phyloP scores from a whole-genome alignment of 805 yeast species.

The Suhomyces pyralidae region DNA sequence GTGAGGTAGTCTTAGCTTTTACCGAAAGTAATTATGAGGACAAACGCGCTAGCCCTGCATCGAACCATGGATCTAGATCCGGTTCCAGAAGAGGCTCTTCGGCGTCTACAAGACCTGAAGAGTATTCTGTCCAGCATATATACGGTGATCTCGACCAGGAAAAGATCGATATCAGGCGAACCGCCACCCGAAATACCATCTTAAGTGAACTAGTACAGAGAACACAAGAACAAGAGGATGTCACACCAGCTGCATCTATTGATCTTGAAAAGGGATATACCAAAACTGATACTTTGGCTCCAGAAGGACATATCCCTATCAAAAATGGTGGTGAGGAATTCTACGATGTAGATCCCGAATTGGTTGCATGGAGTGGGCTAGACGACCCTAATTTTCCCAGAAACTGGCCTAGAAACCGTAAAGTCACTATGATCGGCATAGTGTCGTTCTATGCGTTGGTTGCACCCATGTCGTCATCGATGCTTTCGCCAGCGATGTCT shows the following conservation, averaged over 20 bases:
- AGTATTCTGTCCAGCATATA: conserved; percentile 29
- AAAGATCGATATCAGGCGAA: conserved; percentile 29
- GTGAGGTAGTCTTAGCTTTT: neutral
- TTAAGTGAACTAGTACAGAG: conserved; percentile 15
- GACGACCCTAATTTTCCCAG: conserved; percentile 59
- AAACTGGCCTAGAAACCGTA: conserved; percentile 50
- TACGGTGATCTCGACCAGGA: conserved; percentile 29
- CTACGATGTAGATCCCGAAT: conserved; percentile 55
- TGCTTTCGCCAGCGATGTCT: conserved; percentile 58
- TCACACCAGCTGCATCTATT: conserved; percentile 19
- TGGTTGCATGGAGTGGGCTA: conserved; percentile 64
- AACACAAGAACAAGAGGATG: conserved; percentile 8
- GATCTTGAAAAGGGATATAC: conserved; percentile 4
- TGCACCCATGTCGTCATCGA: conserved; percentile 61
- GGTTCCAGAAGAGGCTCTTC: conserved; percentile 16
- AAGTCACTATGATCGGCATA: conserved; percentile 42
- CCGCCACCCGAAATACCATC: conserved; percentile 30
- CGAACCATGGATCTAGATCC: conserved; percentile 11
- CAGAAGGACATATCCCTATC: conserved; percentile 33
- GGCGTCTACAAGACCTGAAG: conserved; percentile 9
- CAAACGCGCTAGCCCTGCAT: neutral
- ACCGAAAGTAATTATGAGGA: conserved; percentile 2
- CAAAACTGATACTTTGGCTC: conserved; percentile 9
- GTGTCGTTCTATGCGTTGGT: conserved; percentile 56
- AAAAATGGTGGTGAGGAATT: conserved; percentile 53